phyloP scores from a whole-genome alignment of 495 filamentous ascomycete species.

The Talaromyces liani region DNA sequence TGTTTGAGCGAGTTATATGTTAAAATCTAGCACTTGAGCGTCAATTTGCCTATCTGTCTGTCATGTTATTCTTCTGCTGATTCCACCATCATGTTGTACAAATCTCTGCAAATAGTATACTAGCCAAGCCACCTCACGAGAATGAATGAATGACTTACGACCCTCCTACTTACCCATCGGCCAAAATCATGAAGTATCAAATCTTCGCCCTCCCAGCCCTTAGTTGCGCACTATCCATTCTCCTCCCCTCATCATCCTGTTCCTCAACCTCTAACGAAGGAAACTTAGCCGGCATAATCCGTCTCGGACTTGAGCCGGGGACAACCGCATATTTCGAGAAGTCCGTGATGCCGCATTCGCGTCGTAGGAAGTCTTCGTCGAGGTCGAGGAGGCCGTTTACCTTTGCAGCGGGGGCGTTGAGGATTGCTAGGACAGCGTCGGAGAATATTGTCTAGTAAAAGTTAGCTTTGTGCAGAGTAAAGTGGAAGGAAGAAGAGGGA shows the following conservation, averaged over 20 bases:
- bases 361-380: slow-evolving; percentile 77
- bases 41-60: background rate
- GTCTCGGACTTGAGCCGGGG: slow-evolving; percentile 52
- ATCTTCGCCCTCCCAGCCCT: background rate
- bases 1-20: background rate
- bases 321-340: slow-evolving; percentile 70
- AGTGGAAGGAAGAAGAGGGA: background rate
- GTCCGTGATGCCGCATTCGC: slow-evolving; percentile 56
- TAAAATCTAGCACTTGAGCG: background rate
- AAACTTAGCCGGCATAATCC: slow-evolving; percentile 72
- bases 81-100: background rate
- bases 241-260: slow-evolving; percentile 74
- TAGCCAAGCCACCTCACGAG: background rate
- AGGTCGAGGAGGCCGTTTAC: slow-evolving; percentile 69
- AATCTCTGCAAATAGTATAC: background rate
- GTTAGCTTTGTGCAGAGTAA: background rate
- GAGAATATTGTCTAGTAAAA: slow-evolving; percentile 56
- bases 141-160: background rate
- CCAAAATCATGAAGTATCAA: background rate
- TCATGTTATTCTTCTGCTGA: background rate
- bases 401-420: slow-evolving; percentile 47
- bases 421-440: slow-evolving; percentile 70
- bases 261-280: slow-evolving; percentile 68
- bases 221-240: slow-evolving; percentile 55
- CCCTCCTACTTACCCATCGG: too few relatives aligned